Base-by-base conservation (phyloP, 2,329 filamentous ascomycete species). In the Curvularia lunata region DNA sequence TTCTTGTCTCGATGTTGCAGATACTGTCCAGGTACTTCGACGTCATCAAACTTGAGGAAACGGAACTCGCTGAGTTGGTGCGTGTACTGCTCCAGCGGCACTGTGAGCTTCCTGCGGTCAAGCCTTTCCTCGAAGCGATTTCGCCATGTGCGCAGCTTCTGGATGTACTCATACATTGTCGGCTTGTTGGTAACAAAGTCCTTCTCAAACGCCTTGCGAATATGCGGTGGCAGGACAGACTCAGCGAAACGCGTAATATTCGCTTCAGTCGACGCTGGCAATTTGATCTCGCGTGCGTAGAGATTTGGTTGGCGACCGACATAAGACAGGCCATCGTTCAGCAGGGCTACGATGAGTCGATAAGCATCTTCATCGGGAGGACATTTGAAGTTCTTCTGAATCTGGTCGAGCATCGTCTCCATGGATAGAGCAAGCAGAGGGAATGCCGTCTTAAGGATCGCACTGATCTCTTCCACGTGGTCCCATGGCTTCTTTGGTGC, bases 381-480 rank as follows among this genome's bases (percentile, higher is more conserved):
- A 70, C 95, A 98, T 80, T 99, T 99, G 85, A 99, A 99, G 78
- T 98, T 90, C 82, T 98, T 98, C 77, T 95, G 91, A 58, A 99
- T 97, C 78, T 98, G 94, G 74, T 99, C 95, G 28, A 98, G 93
- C 92, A 98, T 99, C 0, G 94, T 97, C 80, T 99, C 95, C 95
- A 99, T 98, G 0, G 94, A 97, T 42, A 98, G 82, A 9, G 96
- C 95, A 67, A 99, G 85, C 18, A 99, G 84, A 23, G 95, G 95
- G 82, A 98, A 99, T 0, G 94, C 93, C 6, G 95, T 98, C 83
- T 99, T 98, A 52, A 99, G 87, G 28, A 92, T 91, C 32, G 92
- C 91, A 84, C 97, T 92, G 59, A 99, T 92, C 74, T 98, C 93
- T 67, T 99, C 95, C 0, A 92, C 94, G 68, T 96, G 89, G 74